phyloP scores from a whole-genome alignment of 2,329 filamentous ascomycete species.

The Alternaria consortialis region DNA sequence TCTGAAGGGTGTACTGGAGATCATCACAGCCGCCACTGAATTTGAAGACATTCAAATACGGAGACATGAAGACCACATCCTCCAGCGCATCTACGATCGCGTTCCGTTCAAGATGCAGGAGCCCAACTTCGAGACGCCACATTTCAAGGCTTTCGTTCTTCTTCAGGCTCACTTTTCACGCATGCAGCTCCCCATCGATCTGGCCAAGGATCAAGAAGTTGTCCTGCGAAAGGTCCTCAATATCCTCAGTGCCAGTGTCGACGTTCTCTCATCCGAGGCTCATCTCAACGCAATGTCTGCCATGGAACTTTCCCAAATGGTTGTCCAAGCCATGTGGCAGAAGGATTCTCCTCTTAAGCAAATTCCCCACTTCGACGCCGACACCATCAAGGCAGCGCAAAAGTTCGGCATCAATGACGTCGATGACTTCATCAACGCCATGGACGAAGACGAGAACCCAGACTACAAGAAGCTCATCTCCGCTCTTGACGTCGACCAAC shows the following conservation, averaged over 20 bases:
- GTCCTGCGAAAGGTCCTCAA: constrained; percentile 86
- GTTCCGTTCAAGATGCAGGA: constrained; percentile 95
- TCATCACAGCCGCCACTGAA: constrained; percentile 94
- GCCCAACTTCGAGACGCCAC: constrained; percentile 86
- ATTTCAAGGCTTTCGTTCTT: constrained; percentile 98
- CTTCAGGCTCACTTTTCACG: constrained; percentile 97
- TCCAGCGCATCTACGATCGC: constrained; percentile 92
- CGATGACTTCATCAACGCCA: constrained; percentile 98
- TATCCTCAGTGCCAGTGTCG: constrained; percentile 89
- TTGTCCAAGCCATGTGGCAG: constrained; percentile 99
- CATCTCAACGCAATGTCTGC: constrained; percentile 97
- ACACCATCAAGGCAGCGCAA: constrained; percentile 83
- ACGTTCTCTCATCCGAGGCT: constrained; percentile 93
- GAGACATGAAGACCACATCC: constrained; percentile 85
- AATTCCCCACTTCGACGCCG: constrained; percentile 90
- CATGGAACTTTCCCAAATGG: constrained; percentile 99
- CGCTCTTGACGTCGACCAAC: constrained; percentile 78
- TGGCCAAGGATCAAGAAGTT: constrained; percentile 93
- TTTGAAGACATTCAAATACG: constrained; percentile 96
- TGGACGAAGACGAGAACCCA: constrained; percentile 93
- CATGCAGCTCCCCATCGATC: constrained; percentile 94
- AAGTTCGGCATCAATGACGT: constrained; percentile 88
- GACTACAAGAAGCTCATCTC: constrained; percentile 81
- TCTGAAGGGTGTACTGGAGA: constrained; percentile 95
- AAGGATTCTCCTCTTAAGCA: constrained; percentile 96